Evolutionary conservation across 371 early-diverging fungal species (phyloP).

Genomic region (Mortierella sp.): DNA sequence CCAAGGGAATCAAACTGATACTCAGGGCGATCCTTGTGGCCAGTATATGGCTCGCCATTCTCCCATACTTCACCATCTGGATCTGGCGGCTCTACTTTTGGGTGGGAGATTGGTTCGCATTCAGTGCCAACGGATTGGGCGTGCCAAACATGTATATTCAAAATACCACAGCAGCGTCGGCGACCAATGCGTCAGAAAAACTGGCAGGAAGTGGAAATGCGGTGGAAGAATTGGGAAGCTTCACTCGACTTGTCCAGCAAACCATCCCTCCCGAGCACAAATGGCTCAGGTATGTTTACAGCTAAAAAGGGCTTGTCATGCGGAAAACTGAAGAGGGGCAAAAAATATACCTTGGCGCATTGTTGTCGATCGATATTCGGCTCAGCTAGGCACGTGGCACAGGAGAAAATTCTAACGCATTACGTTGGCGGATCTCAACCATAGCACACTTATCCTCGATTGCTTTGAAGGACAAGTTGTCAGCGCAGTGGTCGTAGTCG

Average conservation of each 20-base stretch:
- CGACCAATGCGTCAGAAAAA: conserved; percentile 13
- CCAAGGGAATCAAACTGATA: conserved; percentile 20
- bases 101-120: conserved; percentile 69
- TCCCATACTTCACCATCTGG: conserved; percentile 87
- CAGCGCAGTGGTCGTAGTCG: conserved; percentile 77
- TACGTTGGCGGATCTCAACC: background rate
- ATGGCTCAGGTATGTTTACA: conserved; percentile 38
- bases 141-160: conserved; percentile 1
- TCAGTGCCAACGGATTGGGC: conserved; percentile 39
- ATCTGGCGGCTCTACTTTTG: conserved; percentile 84
- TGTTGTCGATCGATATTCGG: background rate
- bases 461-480: conserved; percentile 91
- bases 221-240: conserved; percentile 18
- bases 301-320: background rate
- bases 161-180: background rate
- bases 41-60: conserved; percentile 81
- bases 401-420: background rate
- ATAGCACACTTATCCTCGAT: conserved; percentile 78
- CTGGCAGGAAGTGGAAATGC: background rate
- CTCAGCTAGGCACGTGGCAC: background rate
- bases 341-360: background rate
- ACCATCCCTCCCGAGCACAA: conserved; percentile 36
- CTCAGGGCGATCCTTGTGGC: conserved; percentile 70
- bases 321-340: background rate
- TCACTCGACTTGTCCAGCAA: conserved; percentile 38